Base-by-base conservation (phyloP, 352 stramenopile species). In the Phytophthora pluvialis region DNA sequence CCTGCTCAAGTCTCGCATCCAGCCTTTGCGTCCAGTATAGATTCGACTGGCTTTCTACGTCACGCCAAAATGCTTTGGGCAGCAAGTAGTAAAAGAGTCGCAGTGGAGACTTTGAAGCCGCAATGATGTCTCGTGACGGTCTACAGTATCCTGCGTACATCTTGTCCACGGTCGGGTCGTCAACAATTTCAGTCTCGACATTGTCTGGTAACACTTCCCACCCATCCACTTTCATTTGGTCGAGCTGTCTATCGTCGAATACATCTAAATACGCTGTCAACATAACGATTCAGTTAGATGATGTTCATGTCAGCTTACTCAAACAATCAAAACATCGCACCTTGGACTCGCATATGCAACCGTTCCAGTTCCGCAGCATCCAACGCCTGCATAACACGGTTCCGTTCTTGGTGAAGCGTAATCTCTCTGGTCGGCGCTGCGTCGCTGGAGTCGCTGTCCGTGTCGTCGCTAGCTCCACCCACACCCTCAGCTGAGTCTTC, bases 41-140 rank as follows among this genome's bases (percentile, higher is more conserved):
- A 6, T 58, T 63, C 4, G 45, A 42, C 18, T 62, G 36, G 8
- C 2, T 25, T 16, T 46, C 60, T 18, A 63, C 31, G 1, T 63
- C 12, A 4, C 54, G 16, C 47, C 54, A 71, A 31, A 71, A 56
- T 0, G 18, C 25, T 35, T 59, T 54, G 6, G 48, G 62, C 16
- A 66, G 10, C 29, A 61, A 66, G 3, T 57, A 71, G 45, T 57
- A 43, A 12, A 71, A 66, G 7, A 48, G 40, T 1, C 9, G 12
- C 3, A 71, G 1, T 3, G 46, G 33, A 4, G 52, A 55, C 9
- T 45, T 42, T 5, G 36, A 18, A 5, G 9, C 28, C 1, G 29
- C 29, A 5, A 69, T 26, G 1, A 54, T 43, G 18, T 54, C 28
- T 21, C 32, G 1, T 3, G 57, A 58, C 7, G 46, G 46, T 3